Percentiles rank a stretch among this genome's conserved stretches.
Conservation (phyloP, 192 early-diverging fungal species). For the Podochytrium sp. region DNA sequence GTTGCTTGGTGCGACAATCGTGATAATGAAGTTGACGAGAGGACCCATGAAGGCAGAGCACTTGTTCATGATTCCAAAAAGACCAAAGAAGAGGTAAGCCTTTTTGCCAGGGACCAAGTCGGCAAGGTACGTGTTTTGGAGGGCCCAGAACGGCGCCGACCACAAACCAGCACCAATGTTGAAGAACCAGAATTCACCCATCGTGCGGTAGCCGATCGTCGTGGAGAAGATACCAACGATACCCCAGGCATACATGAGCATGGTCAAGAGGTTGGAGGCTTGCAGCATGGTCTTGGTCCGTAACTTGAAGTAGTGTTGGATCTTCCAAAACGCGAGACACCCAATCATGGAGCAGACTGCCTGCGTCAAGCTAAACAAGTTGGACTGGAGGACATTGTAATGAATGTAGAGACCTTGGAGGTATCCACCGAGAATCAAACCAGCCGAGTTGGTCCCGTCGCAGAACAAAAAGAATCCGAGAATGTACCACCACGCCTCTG, state of each 20-base stretch:
- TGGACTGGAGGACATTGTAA: conserved; percentile 28
- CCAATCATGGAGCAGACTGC: conserved; percentile 43
- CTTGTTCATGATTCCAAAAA: conserved; percentile 48
- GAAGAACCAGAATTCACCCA: conserved; percentile 34
- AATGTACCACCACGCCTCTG: conserved; percentile 44
- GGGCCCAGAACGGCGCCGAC: conserved; percentile 41
- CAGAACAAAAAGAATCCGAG: conserved; percentile 45
- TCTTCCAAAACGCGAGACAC: conserved; percentile 40
- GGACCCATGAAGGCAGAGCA: conserved; percentile 47
- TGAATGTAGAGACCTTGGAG: conserved; percentile 36
- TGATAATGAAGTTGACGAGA: conserved; percentile 31
- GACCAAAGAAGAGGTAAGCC: conserved; percentile 50
- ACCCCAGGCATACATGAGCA: conserved; percentile 43
- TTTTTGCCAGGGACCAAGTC: conserved; percentile 44
- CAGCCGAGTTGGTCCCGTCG: conserved; percentile 40
- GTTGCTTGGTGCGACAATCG: background rate
- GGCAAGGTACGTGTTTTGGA: conserved; percentile 45
- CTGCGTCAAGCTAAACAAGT: conserved; percentile 36
- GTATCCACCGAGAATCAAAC: conserved; percentile 30
- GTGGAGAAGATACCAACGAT: conserved; percentile 35
- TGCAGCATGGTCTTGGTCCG: conserved; percentile 45
- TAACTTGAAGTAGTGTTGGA: conserved; percentile 38
- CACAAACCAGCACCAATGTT: conserved; percentile 37
- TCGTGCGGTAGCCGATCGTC: conserved; percentile 26
- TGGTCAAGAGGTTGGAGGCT: conserved; percentile 37